Percentiles rank a stretch among this genome's conserved stretches.
Conservation (phyloP, 2,329 filamentous ascomycete genomes). For the Talaromyces sp. region DNA sequence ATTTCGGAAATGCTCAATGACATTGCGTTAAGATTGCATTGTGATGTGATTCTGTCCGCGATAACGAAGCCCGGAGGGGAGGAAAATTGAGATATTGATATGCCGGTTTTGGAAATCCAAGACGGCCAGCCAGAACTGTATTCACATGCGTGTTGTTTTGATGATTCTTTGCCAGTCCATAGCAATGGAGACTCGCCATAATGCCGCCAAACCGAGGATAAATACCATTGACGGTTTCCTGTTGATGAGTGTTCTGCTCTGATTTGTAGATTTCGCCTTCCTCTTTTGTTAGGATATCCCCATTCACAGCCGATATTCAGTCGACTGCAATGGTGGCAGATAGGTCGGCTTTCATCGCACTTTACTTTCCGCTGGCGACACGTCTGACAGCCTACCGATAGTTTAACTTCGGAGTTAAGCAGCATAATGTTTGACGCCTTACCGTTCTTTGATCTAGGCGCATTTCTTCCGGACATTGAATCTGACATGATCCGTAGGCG, state of each 20-base stretch:
- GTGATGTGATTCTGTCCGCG: background rate
- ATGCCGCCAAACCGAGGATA: constrained; percentile 5
- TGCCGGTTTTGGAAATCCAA: background rate
- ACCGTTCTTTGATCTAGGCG: constrained; percentile 37
- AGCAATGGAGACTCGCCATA: constrained; percentile 8
- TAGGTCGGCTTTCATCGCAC: constrained; percentile 14
- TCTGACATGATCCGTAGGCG: background rate
- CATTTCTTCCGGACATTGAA: constrained; percentile 31
- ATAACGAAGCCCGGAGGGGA: background rate
- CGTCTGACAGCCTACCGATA: constrained; percentile 30
- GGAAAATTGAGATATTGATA: background rate
- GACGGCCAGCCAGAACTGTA: background rate
- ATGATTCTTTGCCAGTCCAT: background rate
- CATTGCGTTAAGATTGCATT: background rate
- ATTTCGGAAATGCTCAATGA: background rate
- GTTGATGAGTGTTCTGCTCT: constrained; percentile 19
- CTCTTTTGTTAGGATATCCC: constrained; percentile 25
- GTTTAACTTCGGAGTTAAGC: constrained; percentile 1
- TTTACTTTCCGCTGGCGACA: constrained; percentile 17
- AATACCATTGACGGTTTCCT: constrained; percentile 9
- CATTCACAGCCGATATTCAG: constrained; percentile 29
- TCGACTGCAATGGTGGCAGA: constrained; percentile 27
- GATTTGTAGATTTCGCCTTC: constrained; percentile 11
- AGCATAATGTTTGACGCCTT: constrained; percentile 2
- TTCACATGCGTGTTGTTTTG: background rate